Evolutionary conservation across 2,329 filamentous ascomycete species (phyloP), one percentile per base, ranked within the genome.

Genomic region (Fusarium multiceps): DNA sequence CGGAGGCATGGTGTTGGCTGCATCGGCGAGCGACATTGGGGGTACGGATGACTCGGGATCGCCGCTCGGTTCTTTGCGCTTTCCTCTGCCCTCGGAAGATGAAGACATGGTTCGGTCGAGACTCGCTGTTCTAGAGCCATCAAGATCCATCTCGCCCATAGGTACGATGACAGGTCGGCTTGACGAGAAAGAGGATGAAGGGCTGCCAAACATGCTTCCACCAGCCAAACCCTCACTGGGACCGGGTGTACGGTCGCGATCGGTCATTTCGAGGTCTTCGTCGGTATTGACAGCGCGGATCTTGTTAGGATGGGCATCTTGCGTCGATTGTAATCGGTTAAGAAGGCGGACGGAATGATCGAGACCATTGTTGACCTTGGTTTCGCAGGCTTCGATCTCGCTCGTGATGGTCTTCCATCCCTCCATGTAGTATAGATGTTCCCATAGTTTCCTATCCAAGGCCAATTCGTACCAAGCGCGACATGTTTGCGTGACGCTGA

Each of bases 381-480:
- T 84, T 78, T 97, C 93, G 70, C 89, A 93, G 4, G 83, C 80
- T 42, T 83, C 81, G 28, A 97, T 88, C 71, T 93, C 92, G 12
- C 83, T 80, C 10, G 82, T 80, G 67, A 94, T 85, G 9, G 92
- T 87, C 69, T 89, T 89, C 93, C 96, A 99, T 8, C 96, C 96
- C 81, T 98, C 94, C 10, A 90, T 82, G 37, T 90, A 86, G 80
- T 97, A 99, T 16, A 97, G 82, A 16, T 89, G 86, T 77, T 93
- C 91, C 96, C 96, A 99, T 28, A 98, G 82, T 66, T 92, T 91
- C 34, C 92, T 89, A 79, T 99, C 96, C 54, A 94, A 82, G 8
- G 95, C 91, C 20, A 96, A 85, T 20, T 88, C 86, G 68, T 94
- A 90, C 95, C 96, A 99, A 68, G 89, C 85, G 48, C 90, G 89